Evolutionary conservation across 2,329 filamentous ascomycete genomes (phyloP).

Genomic region (Stagonosporopsis chrysanthemi): DNA sequence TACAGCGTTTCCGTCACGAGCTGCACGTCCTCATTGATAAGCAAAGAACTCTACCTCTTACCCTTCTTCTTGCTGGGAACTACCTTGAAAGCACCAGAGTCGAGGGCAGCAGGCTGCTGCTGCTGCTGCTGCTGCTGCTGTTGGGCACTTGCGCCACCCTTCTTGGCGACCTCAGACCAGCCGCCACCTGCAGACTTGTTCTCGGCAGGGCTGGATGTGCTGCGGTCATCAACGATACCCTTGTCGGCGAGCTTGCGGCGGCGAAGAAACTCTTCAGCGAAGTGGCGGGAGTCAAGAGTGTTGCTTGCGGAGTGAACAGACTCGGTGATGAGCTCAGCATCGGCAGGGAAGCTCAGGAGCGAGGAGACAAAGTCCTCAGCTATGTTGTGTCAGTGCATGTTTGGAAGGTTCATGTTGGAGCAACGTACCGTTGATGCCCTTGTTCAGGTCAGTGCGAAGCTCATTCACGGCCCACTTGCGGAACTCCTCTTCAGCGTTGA

Average conservation of each 20-base stretch:
- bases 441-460: slow-evolving; percentile 75
- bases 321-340: slow-evolving; percentile 84
- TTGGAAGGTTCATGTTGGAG: neutral
- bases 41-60: slow-evolving; percentile 44
- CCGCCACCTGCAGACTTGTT: slow-evolving; percentile 65
- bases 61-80: slow-evolving; percentile 92
- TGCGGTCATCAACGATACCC: slow-evolving; percentile 79
- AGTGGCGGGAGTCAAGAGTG: slow-evolving; percentile 91
- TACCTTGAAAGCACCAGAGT: slow-evolving; percentile 80
- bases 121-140: no score
- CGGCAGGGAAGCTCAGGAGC: slow-evolving; percentile 77
- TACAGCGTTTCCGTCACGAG: neutral
- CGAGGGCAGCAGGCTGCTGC: slow-evolving; percentile 41
- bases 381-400: slow-evolving; percentile 48
- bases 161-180: slow-evolving; percentile 98
- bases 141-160: slow-evolving; percentile 71
- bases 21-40: neutral
- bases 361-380: slow-evolving; percentile 82
- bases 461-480: slow-evolving; percentile 88
- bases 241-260: slow-evolving; percentile 93
- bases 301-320: slow-evolving; percentile 85
- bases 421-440: slow-evolving; percentile 69
- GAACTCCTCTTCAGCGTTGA: slow-evolving; percentile 86
- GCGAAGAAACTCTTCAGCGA: slow-evolving; percentile 92
- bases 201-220: slow-evolving; percentile 59